Evolutionary conservation across 495 filamentous ascomycete species (phyloP), one percentile per base, ranked within the genome.

Genomic region (Geopyxis carbonaria): DNA sequence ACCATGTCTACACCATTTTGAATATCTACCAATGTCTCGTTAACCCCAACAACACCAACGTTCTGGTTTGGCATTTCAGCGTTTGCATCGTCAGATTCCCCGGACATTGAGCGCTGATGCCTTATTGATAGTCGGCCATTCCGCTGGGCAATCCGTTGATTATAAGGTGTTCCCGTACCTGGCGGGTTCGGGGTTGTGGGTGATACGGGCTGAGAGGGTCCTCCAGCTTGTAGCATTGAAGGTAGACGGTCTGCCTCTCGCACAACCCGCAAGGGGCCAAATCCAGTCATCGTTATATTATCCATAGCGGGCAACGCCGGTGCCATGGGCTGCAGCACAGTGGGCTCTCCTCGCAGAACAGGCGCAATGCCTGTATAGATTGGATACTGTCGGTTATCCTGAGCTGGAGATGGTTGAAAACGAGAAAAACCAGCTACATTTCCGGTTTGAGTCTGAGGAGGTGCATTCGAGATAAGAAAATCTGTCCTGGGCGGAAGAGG

Each of bases 191-290:
- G 89, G 1, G 89, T 97, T 8, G 85, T 93, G 0, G 89, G 89
- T 7, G 87, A 93, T 38, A 83, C 80, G 1, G 89, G 89, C 51
- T 93, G 89, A 5, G 89, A 93, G 18, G 74, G 69, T 36, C 84
- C 62, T 15, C 76, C 75, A 2, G 72, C 66, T 1, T 83, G 76
- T 22, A 82, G 60, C 73, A 91, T 89, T 40, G 80, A 87, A 9
- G 79, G 79, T 13, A 94, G 67, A 34, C 87, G 75, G 49, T 94
- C 87, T 25, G 69, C 67, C 54, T 93, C 86, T 40, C 85, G 78
- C 22, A n/a, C n/a, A n/a, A 93, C 76, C 11, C 82, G 81, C 14
- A 83, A 71, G 34, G 83, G 54, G 43, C 72, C 69, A 56, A 91
- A 86, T 8, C 72, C 72, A 20, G 7, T 5, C 56, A 87, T 81